Conservation (phyloP, 2,329 filamentous ascomycete species). For the Monosporascus sp. region DNA sequence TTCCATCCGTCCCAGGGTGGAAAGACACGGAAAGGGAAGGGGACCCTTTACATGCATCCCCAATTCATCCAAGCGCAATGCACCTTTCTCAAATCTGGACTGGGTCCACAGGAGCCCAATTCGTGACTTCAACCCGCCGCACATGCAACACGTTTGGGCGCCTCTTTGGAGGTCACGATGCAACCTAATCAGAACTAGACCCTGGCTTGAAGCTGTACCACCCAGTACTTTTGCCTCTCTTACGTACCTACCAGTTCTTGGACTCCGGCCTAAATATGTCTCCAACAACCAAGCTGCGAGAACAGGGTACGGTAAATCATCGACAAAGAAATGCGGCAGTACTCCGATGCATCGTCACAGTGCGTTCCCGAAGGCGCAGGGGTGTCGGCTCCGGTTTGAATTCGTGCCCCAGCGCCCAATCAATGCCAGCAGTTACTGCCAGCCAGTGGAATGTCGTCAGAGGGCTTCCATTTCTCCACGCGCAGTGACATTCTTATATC, state of each 20-base stretch:
- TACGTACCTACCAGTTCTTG: neutral
- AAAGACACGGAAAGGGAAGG: neutral
- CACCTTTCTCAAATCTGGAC: too few relatives aligned
- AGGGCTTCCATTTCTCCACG: slow-evolving; percentile 25
- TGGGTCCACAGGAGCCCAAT: neutral
- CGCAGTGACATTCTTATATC: slow-evolving; percentile 27
- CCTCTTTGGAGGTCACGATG: neutral
- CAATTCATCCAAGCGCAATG: too few relatives aligned
- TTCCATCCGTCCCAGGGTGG: neutral
- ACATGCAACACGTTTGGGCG: neutral
- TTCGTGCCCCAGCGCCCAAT: slow-evolving; percentile 30
- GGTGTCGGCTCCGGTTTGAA: slow-evolving; percentile 29
- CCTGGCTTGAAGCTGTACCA: neutral
- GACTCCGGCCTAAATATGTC: neutral
- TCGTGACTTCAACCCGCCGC: neutral
- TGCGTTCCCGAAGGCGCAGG: slow-evolving; percentile 26
- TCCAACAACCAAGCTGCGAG: neutral
- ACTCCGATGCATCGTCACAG: neutral
- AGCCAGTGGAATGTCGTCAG: slow-evolving; percentile 28
- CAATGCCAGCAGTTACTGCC: slow-evolving; percentile 14
- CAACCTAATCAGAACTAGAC: neutral
- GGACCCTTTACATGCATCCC: neutral
- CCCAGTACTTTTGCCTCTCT: neutral
- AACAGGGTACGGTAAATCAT: neutral
- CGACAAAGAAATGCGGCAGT: neutral